Evolutionary conservation across 2,329 filamentous ascomycete species (phyloP), one percentile per base, ranked within the genome.

Genomic region (Pseudogymnoascus sp.): DNA sequence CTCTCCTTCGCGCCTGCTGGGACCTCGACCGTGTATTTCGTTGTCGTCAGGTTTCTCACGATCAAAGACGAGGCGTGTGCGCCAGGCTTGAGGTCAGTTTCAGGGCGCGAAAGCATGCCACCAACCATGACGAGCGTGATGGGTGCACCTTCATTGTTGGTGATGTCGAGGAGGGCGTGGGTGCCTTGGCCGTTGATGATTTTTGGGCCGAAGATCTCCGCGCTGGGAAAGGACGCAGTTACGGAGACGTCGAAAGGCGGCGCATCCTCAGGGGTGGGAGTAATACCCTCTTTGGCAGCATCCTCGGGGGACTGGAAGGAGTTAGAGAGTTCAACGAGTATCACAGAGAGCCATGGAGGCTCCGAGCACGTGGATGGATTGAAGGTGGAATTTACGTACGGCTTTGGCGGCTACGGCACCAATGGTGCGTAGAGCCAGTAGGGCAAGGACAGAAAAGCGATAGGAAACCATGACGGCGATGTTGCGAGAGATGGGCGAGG

Each of bases 171-270:
- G 62, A 96, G 78, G 37, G 92, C 89, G 76, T 90, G 86, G 67
- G 92, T 96, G 44, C 91, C 86, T 68, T 88, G 87, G 72, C 92
- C 91, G 75, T 99, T 99, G 81, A 97, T 85, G 70, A 97, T 86
- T 84, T 96, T 96, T 70, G 97, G 86, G 71, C 93, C 95, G 70
- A 97, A 95, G 77, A 96, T 87, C 77, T 81, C 68, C 79, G 87
- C 75, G 73, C 88, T 80, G 77, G 84, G 78, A 80, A 86, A 84
- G 75, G 80, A 81, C 65, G 87, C 82, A 68, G 82, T 81, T 70
- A 88, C 77, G 62, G 86, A 83, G 75, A 89, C 86, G 67, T 86
- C 84, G 71, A 89, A 75, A 68, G 83, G 78, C 70, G 80, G 71
- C n/a, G 67, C 47, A 13, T 53, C 47, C n/a, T 31, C n/a, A 8